phyloP scores from a whole-genome alignment of 129 eudicot genomes.

The Pittosporum tobira region DNA sequence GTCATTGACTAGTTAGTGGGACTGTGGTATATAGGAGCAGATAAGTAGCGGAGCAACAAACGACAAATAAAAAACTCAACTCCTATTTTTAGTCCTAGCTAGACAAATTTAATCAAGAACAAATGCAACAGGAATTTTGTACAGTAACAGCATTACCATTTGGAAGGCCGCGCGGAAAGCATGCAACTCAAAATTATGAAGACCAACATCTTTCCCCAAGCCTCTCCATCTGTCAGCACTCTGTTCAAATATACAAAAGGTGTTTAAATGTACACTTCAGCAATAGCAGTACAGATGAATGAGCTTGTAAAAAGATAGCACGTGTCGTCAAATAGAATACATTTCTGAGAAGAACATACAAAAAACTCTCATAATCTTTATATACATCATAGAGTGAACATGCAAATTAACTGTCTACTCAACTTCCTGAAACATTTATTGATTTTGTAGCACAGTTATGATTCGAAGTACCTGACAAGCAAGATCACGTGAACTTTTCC shows the following conservation, averaged over 20 bases:
- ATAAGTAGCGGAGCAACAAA: background rate
- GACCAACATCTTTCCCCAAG: conserved; percentile 50
- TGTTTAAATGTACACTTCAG: background rate
- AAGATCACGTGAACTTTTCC: conserved; percentile 73
- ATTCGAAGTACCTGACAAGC: conserved; percentile 73
- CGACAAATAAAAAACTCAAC: background rate
- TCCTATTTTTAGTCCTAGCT: background rate
- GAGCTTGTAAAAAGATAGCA: background rate
- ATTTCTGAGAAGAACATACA: background rate
- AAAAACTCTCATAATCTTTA: background rate
- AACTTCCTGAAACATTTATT: background rate
- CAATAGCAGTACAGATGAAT: background rate
- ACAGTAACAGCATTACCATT: conserved; percentile 35
- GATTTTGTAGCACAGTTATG: background rate
- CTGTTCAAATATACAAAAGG: conserved; percentile 23
- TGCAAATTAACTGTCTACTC: background rate
- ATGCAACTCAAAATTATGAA: conserved; percentile 91
- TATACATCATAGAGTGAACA: background rate
- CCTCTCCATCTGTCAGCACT: conserved; percentile 86
- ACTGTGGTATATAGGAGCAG: conserved; percentile 9
- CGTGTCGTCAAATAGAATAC: background rate
- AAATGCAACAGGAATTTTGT: background rate
- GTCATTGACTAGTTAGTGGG: conserved; percentile 11
- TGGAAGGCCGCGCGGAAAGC: conserved; percentile 91
- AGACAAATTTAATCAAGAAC: background rate